Conservation (phyloP, 2,329 filamentous ascomycete species). For the Pseudodiploospora longispora region DNA sequence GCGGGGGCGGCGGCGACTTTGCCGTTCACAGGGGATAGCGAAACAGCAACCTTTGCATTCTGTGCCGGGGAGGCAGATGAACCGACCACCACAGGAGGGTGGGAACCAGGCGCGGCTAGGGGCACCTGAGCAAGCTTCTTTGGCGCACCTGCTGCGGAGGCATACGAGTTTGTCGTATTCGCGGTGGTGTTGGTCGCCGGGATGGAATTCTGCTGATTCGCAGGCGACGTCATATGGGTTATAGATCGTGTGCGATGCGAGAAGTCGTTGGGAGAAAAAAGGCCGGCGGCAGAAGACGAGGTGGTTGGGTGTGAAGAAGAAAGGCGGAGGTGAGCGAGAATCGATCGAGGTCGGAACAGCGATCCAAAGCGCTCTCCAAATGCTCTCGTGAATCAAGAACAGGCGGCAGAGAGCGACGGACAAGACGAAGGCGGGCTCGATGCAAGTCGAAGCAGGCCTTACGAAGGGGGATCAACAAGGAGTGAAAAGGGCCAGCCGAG, state of each 20-base stretch:
- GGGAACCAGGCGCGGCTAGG: slow-evolving; percentile 51
- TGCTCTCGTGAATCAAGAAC: slow-evolving; percentile 10
- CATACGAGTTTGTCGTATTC: slow-evolving; percentile 55
- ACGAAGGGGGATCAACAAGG: slow-evolving; percentile 14
- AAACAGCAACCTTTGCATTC: slow-evolving; percentile 52
- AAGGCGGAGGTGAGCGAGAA: slow-evolving; percentile 1
- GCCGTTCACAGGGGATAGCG: slow-evolving; percentile 78
- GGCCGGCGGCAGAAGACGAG: slow-evolving; percentile 16
- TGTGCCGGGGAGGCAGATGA: slow-evolving; percentile 41
- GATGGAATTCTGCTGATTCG: slow-evolving; percentile 43
- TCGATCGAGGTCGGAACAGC: slow-evolving; percentile 4
- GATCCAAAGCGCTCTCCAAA: slow-evolving; percentile 2
- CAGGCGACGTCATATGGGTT: slow-evolving; percentile 54
- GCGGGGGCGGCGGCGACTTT: slow-evolving; percentile 63
- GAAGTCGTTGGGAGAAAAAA: slow-evolving; percentile 7
- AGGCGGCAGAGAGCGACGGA: slow-evolving; percentile 15
- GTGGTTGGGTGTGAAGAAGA: slow-evolving; percentile 14
- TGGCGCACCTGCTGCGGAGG: slow-evolving; percentile 55
- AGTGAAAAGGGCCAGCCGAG: slow-evolving; percentile 16
- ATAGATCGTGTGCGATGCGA: slow-evolving; percentile 21
- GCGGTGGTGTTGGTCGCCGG: slow-evolving; percentile 51
- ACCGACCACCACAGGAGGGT: slow-evolving; percentile 45
- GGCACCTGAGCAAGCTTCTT: slow-evolving; percentile 56
- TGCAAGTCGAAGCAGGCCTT: slow-evolving; percentile 11
- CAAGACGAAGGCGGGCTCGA: slow-evolving; percentile 10